A percentile compares a stretch with the other conserved stretches of the same genome.
Evolutionary conservation across 108 stramenopile genomes (phyloP).

Genomic region (Skeletonema tropicum): DNA sequence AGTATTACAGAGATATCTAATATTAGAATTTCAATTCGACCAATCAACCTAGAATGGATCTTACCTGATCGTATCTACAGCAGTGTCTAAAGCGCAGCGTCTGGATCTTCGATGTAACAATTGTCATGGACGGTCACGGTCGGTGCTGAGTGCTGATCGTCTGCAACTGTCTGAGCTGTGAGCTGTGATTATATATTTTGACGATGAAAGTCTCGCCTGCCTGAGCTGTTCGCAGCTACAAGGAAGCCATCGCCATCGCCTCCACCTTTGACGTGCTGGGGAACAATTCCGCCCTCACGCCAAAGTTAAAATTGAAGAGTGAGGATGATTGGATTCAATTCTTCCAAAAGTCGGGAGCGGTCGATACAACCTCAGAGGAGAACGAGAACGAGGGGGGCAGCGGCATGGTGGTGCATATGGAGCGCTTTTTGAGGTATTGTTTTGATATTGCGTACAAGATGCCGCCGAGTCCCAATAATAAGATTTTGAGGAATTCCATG

Average conservation of each 20-base stretch:
- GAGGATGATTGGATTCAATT: constrained; percentile 39
- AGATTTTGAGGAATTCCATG: neutral
- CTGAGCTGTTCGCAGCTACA: constrained; percentile 25
- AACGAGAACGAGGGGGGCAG: neutral
- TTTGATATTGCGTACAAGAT: constrained; percentile 52
- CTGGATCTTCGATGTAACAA: no score
- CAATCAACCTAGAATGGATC: no score
- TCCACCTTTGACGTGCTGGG: constrained; percentile 41
- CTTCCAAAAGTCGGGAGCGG: constrained; percentile 5
- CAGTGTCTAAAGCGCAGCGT: no score
- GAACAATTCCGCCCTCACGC: constrained; percentile 27
- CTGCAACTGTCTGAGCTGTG: no score
- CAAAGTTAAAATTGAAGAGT: constrained; percentile 21
- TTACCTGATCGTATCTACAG: no score
- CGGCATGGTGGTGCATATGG: constrained; percentile 24
- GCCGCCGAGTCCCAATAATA: constrained; percentile 18
- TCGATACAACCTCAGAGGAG: neutral
- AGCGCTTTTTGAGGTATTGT: constrained; percentile 37
- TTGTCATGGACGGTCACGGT: no score
- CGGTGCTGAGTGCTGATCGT: no score
- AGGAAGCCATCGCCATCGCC: constrained; percentile 34
- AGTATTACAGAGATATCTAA: no score
- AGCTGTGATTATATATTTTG: no score
- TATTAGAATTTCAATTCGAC: no score
- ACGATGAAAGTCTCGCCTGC: no score